These are phyloP conservation scores for Aspergillus haitiensis DNA, from an alignment of 495 filamentous ascomycete species.

Conservation along the genomic window DNA sequence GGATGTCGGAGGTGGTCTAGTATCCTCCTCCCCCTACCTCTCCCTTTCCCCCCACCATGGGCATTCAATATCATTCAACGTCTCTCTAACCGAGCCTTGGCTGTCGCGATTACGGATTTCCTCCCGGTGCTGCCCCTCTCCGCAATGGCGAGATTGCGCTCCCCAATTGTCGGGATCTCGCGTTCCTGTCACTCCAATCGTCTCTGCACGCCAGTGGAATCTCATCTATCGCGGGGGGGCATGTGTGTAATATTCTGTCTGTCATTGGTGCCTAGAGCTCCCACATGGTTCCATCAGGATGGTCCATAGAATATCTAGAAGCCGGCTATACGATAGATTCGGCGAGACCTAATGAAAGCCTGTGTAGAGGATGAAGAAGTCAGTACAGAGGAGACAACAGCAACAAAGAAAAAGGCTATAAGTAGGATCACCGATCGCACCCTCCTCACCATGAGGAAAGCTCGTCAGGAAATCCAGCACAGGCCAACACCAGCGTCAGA, in stretches of 20 bases:
- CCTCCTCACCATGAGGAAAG: too few species aligned
- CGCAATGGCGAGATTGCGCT: not conserved
- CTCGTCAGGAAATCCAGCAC: too few species aligned
- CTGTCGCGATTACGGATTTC: not conserved
- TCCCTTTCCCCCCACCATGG: too few species aligned
- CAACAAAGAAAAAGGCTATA: too few species aligned
- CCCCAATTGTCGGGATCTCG: not conserved
- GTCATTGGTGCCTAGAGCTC: constrained; percentile 11
- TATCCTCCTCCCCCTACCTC: not conserved
- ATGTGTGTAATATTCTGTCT: constrained; percentile 6
- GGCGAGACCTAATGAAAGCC: too few species aligned
- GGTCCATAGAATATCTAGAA: too few species aligned
- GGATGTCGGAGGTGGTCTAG: not conserved
- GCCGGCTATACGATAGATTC: too few species aligned
- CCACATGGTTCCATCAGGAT: too few species aligned
- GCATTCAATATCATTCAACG: not conserved
- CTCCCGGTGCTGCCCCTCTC: not conserved
- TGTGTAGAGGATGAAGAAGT: too few species aligned
- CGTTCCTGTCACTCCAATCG: not conserved
- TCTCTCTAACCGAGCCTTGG: constrained; percentile 12
- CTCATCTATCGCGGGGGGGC: not conserved
- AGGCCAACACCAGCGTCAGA: too few species aligned
- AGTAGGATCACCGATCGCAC: too few species aligned
- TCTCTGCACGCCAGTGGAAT: not conserved
- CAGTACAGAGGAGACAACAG: too few species aligned